Conservation (phyloP, 1,284 basidiomycete species). For the Agroathelia rolfsii region DNA sequence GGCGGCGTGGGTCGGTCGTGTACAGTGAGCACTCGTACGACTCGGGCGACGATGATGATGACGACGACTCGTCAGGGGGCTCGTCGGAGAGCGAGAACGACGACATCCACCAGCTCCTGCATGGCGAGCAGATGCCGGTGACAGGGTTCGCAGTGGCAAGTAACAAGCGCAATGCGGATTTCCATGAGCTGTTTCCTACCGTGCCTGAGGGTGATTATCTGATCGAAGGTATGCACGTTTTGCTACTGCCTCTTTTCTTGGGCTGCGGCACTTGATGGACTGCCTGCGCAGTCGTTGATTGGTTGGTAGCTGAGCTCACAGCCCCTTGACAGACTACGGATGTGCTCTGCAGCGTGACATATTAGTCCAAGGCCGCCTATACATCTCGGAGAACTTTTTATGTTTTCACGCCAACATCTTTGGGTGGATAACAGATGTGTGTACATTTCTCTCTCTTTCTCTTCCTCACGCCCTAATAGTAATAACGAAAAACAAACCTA, state of each 20-base stretch:
- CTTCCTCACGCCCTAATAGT: too few relatives aligned
- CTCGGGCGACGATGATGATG: slow-evolving; percentile 17
- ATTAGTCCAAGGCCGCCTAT: slow-evolving; percentile 89
- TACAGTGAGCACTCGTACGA: slow-evolving; percentile 22
- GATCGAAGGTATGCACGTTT: slow-evolving; percentile 72
- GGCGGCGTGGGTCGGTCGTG: slow-evolving; percentile 12
- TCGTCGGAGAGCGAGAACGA: slow-evolving; percentile 31
- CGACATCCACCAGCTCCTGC: slow-evolving; percentile 43
- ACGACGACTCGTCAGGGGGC: slow-evolving; percentile 16
- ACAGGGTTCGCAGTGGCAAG: slow-evolving; percentile 96
- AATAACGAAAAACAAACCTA: too few relatives aligned
- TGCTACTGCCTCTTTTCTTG: slow-evolving; percentile 6
- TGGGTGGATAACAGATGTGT: slow-evolving; percentile 94
- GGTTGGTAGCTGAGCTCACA: too few relatives aligned
- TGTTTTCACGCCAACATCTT: slow-evolving; percentile 99
- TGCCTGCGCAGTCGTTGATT: too few relatives aligned
- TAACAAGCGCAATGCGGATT: slow-evolving; percentile 90
- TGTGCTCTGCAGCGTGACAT: slow-evolving; percentile 96
- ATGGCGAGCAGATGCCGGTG: slow-evolving; percentile 66
- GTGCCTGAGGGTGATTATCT: slow-evolving; percentile 96
- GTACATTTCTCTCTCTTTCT: slow-evolving; percentile 20
- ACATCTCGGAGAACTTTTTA: slow-evolving; percentile 96
- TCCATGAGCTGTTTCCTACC: slow-evolving; percentile 84
- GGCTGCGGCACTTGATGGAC: slow-evolving; percentile 3
- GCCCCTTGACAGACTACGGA: slow-evolving; percentile 75